These are phyloP conservation scores for Ceratobasidium theobromae DNA, from an alignment of 1,284 basidiomycete species.

Conservation along the genomic window DNA sequence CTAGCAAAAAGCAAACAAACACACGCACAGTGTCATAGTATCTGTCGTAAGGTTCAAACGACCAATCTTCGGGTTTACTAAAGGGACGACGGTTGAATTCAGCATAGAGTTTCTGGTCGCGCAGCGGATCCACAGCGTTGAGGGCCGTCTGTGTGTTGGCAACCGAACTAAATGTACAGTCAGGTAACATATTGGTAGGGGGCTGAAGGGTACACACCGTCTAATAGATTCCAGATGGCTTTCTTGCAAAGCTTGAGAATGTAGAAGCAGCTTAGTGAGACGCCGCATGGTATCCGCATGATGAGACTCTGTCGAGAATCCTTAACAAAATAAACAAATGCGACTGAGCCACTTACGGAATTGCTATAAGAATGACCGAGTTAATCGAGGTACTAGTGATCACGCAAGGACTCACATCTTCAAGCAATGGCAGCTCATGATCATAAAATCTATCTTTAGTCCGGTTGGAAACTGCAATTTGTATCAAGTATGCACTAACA, in stretches of 20 bases:
- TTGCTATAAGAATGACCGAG: conserved; percentile 50
- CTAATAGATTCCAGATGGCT: conserved; percentile 51
- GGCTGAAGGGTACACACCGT: background rate
- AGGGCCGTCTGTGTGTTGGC: conserved; percentile 52
- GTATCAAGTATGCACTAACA: conserved; percentile 66
- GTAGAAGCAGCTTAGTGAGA: conserved; percentile 55
- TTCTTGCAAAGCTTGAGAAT: conserved; percentile 59
- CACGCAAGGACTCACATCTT: conserved; percentile 60
- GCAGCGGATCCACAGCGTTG: conserved; percentile 52
- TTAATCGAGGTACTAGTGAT: conserved; percentile 30
- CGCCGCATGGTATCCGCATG: conserved; percentile 62
- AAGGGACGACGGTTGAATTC: conserved; percentile 69
- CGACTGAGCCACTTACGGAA: conserved; percentile 50
- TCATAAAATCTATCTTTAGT: conserved; percentile 68
- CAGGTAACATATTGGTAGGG: background rate
- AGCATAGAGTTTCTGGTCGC: conserved; percentile 71
- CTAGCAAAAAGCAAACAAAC: conserved; percentile 5
- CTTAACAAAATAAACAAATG: background rate
- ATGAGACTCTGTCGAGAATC: conserved; percentile 54
- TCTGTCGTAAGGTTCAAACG: conserved; percentile 70
- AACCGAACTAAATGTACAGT: conserved; percentile 55
- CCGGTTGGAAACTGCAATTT: conserved; percentile 65
- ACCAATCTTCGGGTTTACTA: conserved; percentile 61
- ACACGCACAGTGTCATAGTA: conserved; percentile 70
- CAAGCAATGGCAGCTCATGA: conserved; percentile 63